Conservation (phyloP, 441 rosid species). For the Cnidoscolus chayamansa region DNA sequence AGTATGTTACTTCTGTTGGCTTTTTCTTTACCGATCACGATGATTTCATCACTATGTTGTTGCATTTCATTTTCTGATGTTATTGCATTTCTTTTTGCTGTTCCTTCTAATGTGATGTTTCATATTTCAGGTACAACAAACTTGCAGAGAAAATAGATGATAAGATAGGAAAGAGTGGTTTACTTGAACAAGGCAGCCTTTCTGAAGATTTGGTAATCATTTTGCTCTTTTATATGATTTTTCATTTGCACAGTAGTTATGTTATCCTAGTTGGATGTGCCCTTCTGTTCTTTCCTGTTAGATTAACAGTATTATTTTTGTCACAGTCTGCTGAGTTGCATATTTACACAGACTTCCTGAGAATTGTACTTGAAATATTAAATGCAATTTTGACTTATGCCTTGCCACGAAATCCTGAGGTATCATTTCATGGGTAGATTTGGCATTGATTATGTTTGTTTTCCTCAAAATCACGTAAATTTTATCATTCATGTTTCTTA, state of each 20-base stretch:
- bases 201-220: conserved; percentile 69
- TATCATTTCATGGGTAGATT: conserved; percentile 22
- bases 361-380: conserved; percentile 93
- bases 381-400: conserved; percentile 96
- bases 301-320: conserved; percentile 27
- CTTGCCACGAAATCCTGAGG: conserved; percentile 97
- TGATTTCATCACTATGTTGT: conserved; percentile 8
- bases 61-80: conserved; percentile 10
- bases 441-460: neutral
- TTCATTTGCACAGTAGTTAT: neutral
- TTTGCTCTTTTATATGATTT: conserved; percentile 18
- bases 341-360: conserved; percentile 92
- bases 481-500: neutral
- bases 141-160: conserved; percentile 68
- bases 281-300: conserved; percentile 15
- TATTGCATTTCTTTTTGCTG: conserved; percentile 6
- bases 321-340: conserved; percentile 92
- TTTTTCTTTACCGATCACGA: conserved; percentile 3
- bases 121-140: conserved; percentile 71
- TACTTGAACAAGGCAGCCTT: conserved; percentile 48
- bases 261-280: conserved; percentile 9
- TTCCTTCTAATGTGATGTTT: conserved; percentile 24
- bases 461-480: neutral
- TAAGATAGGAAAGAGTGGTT: conserved; percentile 50
- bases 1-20: conserved; percentile 43